Base-by-base conservation (phyloP, 2,329 filamentous ascomycete genomes). In the Hypoxylon rubiginosum region DNA sequence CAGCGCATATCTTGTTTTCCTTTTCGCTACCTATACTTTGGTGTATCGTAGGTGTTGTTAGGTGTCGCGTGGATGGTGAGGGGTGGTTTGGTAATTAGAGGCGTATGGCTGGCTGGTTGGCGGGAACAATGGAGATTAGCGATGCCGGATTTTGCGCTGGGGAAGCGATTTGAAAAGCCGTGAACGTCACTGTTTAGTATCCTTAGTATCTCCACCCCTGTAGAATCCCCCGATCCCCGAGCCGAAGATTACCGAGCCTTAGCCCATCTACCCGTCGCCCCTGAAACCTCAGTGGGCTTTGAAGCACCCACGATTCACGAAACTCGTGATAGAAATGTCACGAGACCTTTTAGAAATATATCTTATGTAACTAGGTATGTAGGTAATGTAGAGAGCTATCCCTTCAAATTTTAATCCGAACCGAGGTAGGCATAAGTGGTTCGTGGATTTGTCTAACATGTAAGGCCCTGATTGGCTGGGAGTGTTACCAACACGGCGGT, bases 231-330 rank as follows among this genome's bases (percentile, higher is more conserved):
- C 55, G 54, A 62, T 32, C 53, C 60, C 66, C 65, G 64, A 76
- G 72, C 73, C 73, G 73, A 76, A 54, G 73, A 26, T 75, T 76
- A 69, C 73, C 73, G 73, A 75, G 66, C 32, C 62, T 67, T 61
- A 62, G 57, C 67, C 66, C 59, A 4, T 66, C 64, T 62, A 69
- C 32, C 67, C 64, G 34, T 36, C 34, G 66, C 26, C 54, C 46
- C 46, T 49, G 15, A 39, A 28, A n/a, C n/a, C n/a, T 9, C 26
- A 32, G 34, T 53, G 32, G 34, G 49, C 4, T 19, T 24, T 41
- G 24, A 4, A 57, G 53, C 51, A 45, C 13, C 11, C n/a, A 13
- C 13, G n/a, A n/a, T 41, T 17, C n/a, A 41, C n/a, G 17, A 19
- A 43, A 43, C 39, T 19, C 17, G n/a, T 43, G 39, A 19, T 19